Evolutionary conservation across 495 filamentous ascomycete genomes (phyloP).

Genomic region (Glarea lozoyensis): DNA sequence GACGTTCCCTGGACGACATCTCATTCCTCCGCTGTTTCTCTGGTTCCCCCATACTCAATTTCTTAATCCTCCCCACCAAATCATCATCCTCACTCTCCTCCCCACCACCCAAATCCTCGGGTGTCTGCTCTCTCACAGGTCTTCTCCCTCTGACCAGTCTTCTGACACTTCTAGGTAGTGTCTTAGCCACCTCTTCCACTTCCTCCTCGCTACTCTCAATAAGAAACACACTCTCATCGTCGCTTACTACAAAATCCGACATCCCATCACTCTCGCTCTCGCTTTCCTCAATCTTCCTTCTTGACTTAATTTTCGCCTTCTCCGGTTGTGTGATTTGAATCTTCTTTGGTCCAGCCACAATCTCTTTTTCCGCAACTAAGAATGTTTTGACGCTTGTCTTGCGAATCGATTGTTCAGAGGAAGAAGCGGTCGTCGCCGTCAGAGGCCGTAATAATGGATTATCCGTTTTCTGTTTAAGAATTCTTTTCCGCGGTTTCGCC

Average conservation of each 20-base stretch:
- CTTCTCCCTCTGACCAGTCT: conserved; percentile 15
- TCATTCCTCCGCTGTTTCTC: not conserved
- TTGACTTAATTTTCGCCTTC: no score
- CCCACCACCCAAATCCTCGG: not conserved
- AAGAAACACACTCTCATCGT: conserved; percentile 10
- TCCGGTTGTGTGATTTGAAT: no score
- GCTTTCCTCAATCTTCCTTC: not conserved
- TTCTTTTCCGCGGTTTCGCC: conserved; percentile 1
- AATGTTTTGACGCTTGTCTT: no score
- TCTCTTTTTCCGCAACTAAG: not conserved
- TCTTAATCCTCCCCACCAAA: not conserved
- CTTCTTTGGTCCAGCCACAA: no score
- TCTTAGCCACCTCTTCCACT: conserved; percentile 5
- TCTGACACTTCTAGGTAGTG: conserved; percentile 8
- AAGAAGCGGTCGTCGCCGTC: not conserved
- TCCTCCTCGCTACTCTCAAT: conserved; percentile 13
- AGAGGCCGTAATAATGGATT: conserved; percentile 12
- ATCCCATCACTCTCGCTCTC: conserved; percentile 14
- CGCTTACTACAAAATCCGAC: conserved; percentile 28
- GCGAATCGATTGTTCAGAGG: no score
- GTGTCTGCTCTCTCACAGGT: not conserved
- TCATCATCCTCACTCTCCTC: conserved; percentile 3
- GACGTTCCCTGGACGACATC: not conserved
- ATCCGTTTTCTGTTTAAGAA: conserved; percentile 12
- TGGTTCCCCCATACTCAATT: not conserved